A percentile compares a stretch with the other conserved stretches of the same genome.
Conservation (phyloP, 2,329 filamentous ascomycete genomes). For the Claviceps maximensis region DNA sequence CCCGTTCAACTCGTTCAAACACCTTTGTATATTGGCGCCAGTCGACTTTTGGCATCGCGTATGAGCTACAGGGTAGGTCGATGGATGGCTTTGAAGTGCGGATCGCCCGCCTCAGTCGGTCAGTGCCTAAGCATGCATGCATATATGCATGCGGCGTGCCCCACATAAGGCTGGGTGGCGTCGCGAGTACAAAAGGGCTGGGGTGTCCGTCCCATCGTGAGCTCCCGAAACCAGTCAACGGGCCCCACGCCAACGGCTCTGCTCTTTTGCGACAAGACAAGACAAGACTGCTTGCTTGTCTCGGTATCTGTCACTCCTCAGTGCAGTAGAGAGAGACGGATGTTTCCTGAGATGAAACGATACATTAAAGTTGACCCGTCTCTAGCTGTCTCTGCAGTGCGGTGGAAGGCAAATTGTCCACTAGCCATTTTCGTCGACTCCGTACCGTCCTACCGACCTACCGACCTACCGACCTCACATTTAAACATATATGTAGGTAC, state of each 20-base stretch:
- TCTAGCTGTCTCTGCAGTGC: background rate
- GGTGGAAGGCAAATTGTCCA: background rate
- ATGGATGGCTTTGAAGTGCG: too few relatives aligned
- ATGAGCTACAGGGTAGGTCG: too few relatives aligned
- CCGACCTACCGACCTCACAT: background rate
- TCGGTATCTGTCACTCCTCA: background rate
- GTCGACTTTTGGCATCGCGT: too few relatives aligned
- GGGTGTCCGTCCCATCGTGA: background rate
- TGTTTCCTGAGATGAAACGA: background rate
- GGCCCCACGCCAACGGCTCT: background rate
- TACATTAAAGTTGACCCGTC: background rate
- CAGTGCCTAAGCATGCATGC: too few relatives aligned
- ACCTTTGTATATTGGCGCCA: too few relatives aligned
- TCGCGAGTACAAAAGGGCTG: background rate
- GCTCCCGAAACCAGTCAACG: background rate
- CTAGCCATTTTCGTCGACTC: too few relatives aligned
- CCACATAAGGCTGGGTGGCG: background rate
- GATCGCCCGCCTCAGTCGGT: too few relatives aligned
- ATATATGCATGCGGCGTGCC: background rate
- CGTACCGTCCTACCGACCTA: background rate
- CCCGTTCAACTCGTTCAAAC: too few relatives aligned
- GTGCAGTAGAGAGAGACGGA: background rate
- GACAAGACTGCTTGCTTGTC: background rate
- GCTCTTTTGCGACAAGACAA: background rate
- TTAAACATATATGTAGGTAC: too few relatives aligned